Percentiles rank a stretch among this genome's conserved stretches.
Conservation (phyloP, 1,139 yeast genomes). For the Candida gigantensis region DNA sequence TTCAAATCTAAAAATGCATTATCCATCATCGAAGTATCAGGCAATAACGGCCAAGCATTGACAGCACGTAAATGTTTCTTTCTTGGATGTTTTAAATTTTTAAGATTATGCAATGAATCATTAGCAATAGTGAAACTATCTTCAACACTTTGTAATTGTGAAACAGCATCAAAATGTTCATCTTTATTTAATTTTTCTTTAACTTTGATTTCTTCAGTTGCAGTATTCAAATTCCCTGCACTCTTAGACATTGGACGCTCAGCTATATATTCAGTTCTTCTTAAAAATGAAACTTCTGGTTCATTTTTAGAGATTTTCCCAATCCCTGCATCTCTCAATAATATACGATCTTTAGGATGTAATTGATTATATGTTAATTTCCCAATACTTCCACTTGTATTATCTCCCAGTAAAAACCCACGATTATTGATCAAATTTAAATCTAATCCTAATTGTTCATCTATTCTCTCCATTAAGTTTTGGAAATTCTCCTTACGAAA, state of each 20-base stretch:
- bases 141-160: slow-evolving; percentile 71
- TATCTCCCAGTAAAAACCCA: slow-evolving; percentile 58
- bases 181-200: slow-evolving; percentile 19
- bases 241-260: slow-evolving; percentile 33
- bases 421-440: slow-evolving; percentile 70
- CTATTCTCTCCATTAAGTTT: slow-evolving; percentile 62
- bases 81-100: slow-evolving; percentile 68
- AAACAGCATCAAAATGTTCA: slow-evolving; percentile 56
- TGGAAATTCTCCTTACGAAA: slow-evolving; percentile 76
- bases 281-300: slow-evolving; percentile 76
- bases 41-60: slow-evolving; percentile 76
- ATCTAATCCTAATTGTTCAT: slow-evolving; percentile 77
- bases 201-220: slow-evolving; percentile 16
- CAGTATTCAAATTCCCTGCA: slow-evolving; percentile 12
- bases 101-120: slow-evolving; percentile 45
- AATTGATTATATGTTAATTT: slow-evolving; percentile 27
- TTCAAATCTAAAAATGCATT: slow-evolving; percentile 70
- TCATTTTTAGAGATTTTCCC: slow-evolving; percentile 50
- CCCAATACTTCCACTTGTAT: slow-evolving; percentile 24
- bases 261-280: slow-evolving; percentile 91
- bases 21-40: slow-evolving; percentile 89
- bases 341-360: slow-evolving; percentile 74
- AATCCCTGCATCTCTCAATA: slow-evolving; percentile 77
- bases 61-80: slow-evolving; percentile 76
- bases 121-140: slow-evolving; percentile 67